These are phyloP conservation scores for Jamesozyma piceae DNA, from an alignment of 805 yeast species.

Conservation along the genomic window DNA sequence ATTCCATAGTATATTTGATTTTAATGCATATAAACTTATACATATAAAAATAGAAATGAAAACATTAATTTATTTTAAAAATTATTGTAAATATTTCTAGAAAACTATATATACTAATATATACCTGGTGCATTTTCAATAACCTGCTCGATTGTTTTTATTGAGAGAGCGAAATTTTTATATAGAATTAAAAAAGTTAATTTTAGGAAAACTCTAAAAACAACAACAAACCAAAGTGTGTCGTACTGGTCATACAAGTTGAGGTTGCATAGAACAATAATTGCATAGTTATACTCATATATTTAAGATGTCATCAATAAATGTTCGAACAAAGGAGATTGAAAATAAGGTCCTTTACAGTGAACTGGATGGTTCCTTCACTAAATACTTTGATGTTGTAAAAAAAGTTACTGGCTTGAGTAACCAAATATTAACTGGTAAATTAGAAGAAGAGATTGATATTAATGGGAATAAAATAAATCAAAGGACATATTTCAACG, in stretches of 20 bases:
- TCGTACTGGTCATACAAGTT: too few relatives aligned
- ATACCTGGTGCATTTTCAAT: too few relatives aligned
- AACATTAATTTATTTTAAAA: not conserved
- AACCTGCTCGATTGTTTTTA: not conserved
- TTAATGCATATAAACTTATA: too few relatives aligned
- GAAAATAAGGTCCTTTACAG: constrained; percentile 20
- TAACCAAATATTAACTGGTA: constrained; percentile 15
- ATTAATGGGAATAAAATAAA: constrained; percentile 1
- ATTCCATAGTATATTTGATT: not conserved
- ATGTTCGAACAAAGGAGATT: constrained; percentile 13
- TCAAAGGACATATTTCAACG: constrained; percentile 3
- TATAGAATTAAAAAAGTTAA: not conserved
- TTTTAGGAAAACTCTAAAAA: too few relatives aligned
- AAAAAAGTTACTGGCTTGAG: constrained; percentile 14
- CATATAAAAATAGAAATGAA: not conserved
- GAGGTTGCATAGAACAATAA: too few relatives aligned
- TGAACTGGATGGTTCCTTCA: constrained; percentile 21
- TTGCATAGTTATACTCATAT: too few relatives aligned
- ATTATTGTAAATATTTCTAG: too few relatives aligned
- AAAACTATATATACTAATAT: too few relatives aligned
- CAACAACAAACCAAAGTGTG: too few relatives aligned
- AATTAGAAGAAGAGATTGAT: constrained; percentile 10
- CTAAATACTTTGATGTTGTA: constrained; percentile 19
- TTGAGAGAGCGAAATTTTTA: not conserved
- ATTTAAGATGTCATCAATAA: constrained; percentile 4